Percentiles rank a stretch among this genome's conserved stretches.
Conservation (phyloP, 768 basidiomycete genomes). For the Mycena indigotica region DNA sequence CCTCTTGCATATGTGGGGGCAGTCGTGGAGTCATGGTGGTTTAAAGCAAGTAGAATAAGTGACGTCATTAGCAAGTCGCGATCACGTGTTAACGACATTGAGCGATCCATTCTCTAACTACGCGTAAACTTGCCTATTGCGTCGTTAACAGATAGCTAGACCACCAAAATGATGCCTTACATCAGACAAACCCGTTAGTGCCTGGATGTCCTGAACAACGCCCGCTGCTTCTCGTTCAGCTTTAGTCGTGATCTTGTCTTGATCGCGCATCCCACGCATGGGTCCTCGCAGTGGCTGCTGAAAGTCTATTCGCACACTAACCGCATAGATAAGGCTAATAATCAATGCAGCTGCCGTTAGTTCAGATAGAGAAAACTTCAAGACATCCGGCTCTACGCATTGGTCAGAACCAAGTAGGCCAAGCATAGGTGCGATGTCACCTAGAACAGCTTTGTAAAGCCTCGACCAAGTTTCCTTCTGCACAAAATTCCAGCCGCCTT, state of each 20-base stretch:
- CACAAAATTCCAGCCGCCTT: constrained; percentile 49
- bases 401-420: background rate
- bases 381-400: constrained; percentile 52
- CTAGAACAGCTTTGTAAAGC: constrained; percentile 45
- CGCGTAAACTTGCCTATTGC: background rate
- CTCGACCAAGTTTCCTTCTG: constrained; percentile 51
- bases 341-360: constrained; percentile 57
- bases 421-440: constrained; percentile 27
- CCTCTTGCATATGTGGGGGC: constrained; percentile 28
- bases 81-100: background rate
- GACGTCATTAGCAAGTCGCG: background rate
- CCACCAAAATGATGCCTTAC: too few species aligned
- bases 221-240: constrained; percentile 38
- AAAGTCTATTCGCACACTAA: constrained; percentile 40
- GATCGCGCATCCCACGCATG: background rate
- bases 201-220: constrained; percentile 42
- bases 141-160: background rate
- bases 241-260: constrained; percentile 11
- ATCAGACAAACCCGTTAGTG: constrained; percentile 36
- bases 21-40: constrained; percentile 15
- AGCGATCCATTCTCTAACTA: background rate
- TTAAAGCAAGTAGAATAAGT: background rate
- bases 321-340: constrained; percentile 42
- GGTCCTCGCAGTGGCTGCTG: constrained; percentile 21
- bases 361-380: constrained; percentile 53